Base-by-base conservation (phyloP, 768 basidiomycete genomes). In the Mycena polygramma region DNA sequence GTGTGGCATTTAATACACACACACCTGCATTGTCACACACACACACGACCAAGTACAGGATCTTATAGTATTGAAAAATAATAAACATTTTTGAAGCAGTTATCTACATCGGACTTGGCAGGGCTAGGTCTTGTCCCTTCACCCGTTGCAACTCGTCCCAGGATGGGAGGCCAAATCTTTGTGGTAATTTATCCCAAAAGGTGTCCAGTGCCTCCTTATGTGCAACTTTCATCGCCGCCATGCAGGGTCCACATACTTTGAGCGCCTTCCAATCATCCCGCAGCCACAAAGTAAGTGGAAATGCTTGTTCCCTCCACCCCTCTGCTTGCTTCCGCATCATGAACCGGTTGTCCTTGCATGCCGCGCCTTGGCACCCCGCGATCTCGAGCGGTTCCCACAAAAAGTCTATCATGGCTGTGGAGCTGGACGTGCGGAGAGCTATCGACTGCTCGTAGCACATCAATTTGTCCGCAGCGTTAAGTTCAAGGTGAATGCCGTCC, bases 111-210 rank as follows among this genome's bases (percentile, higher is more conserved):
- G 41, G 15, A 15, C 41, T 41, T 15, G 41, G 3, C 15, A 15
- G 41, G 7, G 45, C 22, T 9, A 57, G 39, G 41, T n/a, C 37
- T 13, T 39, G 22, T 24, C 51, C 49, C 22, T 57, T 62, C 53
- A 55, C 55, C 41, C 54, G 59, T 14, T 46, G 9, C 64, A 84
- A 53, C 73, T 78, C 76, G 35, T 80, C 81, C 84, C 84, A 85
- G 0, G 66, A 53, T n/a, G 76, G 77, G 53, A 85, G 69, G 55
- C 81, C 83, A 57, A 84, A 85, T 57, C 81, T 77, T 36, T 75
- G 76, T 0, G 83, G 84, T 43, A 85, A 66, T 35, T 77, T 73
- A 36, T 82, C 78, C 84, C 83, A 85, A 24, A 83, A 83, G 41
- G 81, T 79, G 62, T 77, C 76, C 68, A 82, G 74, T 10, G 82